A percentile compares a stretch with the other conserved stretches of the same genome.
phyloP scores from a whole-genome alignment of 1,284 basidiomycete genomes.

The Naganishia albida region DNA sequence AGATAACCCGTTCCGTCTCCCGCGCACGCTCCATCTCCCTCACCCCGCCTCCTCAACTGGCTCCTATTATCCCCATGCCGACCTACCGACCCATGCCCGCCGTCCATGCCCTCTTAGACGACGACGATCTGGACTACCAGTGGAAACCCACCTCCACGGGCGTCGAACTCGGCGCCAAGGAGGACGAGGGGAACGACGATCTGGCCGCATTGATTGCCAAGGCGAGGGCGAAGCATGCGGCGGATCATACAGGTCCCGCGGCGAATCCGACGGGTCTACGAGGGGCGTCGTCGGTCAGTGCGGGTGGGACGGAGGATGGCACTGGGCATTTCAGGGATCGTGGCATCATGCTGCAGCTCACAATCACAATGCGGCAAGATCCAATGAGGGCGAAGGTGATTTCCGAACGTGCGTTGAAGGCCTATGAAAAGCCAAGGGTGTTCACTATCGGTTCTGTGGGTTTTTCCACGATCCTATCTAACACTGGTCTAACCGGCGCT shows the following conservation, averaged over 20 bases:
- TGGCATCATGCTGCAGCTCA: slow-evolving; percentile 21
- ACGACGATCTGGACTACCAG: slow-evolving; percentile 9
- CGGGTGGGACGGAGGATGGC: not conserved
- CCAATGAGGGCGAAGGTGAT: slow-evolving; percentile 20
- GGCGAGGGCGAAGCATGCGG: slow-evolving; percentile 8
- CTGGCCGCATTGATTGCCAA: slow-evolving; percentile 19
- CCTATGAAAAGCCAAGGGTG: slow-evolving; percentile 22
- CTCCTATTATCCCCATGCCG: not conserved
- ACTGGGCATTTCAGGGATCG: slow-evolving; percentile 9
- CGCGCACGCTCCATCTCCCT: slow-evolving; percentile 16
- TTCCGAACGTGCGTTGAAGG: slow-evolving; percentile 17
- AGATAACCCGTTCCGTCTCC: not conserved
- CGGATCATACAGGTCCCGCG: not conserved
- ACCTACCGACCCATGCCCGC: not conserved
- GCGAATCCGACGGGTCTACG: not conserved
- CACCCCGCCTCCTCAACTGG: slow-evolving; percentile 22
- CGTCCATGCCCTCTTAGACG: slow-evolving; percentile 4
- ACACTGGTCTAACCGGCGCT: not conserved
- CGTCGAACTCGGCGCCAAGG: slow-evolving; percentile 2
- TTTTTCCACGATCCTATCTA: not conserved
- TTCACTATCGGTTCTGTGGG: slow-evolving; percentile 30
- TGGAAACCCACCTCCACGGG: slow-evolving; percentile 18
- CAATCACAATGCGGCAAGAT: slow-evolving; percentile 23
- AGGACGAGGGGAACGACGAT: not conserved
- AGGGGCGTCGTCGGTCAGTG: slow-evolving; percentile 1